Conservation (phyloP, 2,329 filamentous ascomycete species). For the Colletotrichum sp. region DNA sequence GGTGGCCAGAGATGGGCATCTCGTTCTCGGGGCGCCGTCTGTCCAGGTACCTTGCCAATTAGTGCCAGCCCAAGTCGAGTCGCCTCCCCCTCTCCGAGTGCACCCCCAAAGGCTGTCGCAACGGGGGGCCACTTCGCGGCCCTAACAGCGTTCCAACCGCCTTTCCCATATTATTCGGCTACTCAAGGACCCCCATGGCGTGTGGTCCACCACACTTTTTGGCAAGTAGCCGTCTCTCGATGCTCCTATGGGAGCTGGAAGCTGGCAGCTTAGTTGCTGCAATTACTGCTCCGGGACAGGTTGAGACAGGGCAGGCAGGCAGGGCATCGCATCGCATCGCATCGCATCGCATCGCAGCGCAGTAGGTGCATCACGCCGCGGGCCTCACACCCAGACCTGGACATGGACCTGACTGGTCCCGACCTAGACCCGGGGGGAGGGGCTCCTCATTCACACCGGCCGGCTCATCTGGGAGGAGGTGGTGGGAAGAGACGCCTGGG, state of each 20-base stretch:
- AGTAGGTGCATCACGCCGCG: not conserved
- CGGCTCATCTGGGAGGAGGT: not conserved
- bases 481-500: not conserved
- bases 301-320: not conserved
- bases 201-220: slow-evolving; percentile 14
- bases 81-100: not conserved
- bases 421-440: not conserved
- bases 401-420: not conserved
- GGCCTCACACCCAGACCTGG: not conserved
- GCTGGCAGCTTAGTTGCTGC: not conserved
- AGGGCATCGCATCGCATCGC: slow-evolving; percentile 4
- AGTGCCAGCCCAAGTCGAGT: not conserved
- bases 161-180: not conserved
- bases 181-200: not conserved
- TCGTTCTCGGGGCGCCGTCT: not conserved
- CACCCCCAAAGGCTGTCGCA: not conserved
- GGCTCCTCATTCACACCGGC: not conserved
- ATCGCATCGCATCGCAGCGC: not conserved
- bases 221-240: not conserved
- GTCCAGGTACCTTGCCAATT: not conserved
- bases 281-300: not conserved
- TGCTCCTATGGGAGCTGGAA: not conserved
- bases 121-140: not conserved
- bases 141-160: slow-evolving; percentile 2
- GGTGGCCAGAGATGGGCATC: not conserved